phyloP scores from a whole-genome alignment of 176 grass and related monocot genomes.

The Avena insularis region DNA sequence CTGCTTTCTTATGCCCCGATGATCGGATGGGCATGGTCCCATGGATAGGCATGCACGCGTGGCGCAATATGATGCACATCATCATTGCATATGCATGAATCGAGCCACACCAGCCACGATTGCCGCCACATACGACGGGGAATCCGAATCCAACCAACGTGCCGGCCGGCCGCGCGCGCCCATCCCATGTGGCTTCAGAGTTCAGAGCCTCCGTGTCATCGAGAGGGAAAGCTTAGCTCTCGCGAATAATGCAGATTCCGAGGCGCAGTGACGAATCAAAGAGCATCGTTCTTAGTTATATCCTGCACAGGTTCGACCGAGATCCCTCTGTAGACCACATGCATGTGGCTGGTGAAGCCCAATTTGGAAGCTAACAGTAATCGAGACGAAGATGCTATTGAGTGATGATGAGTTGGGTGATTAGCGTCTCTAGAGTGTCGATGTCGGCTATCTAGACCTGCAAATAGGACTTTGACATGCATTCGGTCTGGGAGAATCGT shows the following conservation, averaged over 20 bases:
- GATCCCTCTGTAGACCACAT: conserved; percentile 7
- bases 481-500: background rate
- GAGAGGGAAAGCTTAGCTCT: background rate
- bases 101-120: conserved; percentile 11
- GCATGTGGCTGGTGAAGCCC: conserved; percentile 27
- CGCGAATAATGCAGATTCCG: conserved; percentile 25
- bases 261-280: conserved; percentile 21
- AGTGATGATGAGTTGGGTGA: conserved; percentile 8
- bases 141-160: conserved; percentile 23
- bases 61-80: too few relatives aligned
- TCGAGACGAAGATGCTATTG: background rate
- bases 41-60: too few relatives aligned
- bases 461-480: background rate
- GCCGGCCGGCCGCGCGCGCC: conserved; percentile 1
- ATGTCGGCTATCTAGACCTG: conserved; percentile 5
- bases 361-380: background rate
- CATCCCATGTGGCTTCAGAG: conserved; percentile 39
- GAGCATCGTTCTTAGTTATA: background rate
- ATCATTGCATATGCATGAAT: too few relatives aligned
- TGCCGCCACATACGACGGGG: conserved; percentile 29
- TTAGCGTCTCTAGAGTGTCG: background rate
- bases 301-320: conserved; percentile 26
- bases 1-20: too few relatives aligned
- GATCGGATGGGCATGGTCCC: too few relatives aligned
- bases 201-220: conserved; percentile 30